phyloP scores from a whole-genome alignment of 139 green algal genomes.

The Axilococcus clingmanii region DNA sequence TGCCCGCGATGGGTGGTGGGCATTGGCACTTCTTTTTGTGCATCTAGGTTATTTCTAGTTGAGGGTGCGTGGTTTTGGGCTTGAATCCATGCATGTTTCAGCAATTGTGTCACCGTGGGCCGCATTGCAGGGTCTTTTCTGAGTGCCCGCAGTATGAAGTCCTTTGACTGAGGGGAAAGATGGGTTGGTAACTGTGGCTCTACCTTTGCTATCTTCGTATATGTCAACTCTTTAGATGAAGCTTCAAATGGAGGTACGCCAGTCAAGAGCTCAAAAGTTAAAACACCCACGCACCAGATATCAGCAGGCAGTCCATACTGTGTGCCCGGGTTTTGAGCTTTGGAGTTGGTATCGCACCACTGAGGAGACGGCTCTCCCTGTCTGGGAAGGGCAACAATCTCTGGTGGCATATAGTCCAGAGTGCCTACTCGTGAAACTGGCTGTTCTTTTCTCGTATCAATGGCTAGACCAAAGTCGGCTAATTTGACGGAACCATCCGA shows the following conservation, averaged over 20 bases:
- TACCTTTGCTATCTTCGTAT: conserved; percentile 22
- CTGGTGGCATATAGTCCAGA: conserved; percentile 28
- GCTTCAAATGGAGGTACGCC: conserved; percentile 41
- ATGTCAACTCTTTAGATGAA: conserved; percentile 25
- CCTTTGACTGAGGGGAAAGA: conserved; percentile 9
- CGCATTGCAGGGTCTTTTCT: conserved; percentile 21
- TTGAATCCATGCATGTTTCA: too few relatives aligned
- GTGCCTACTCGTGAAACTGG: conserved; percentile 48
- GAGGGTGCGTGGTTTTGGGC: too few relatives aligned
- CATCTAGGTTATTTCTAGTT: too few relatives aligned
- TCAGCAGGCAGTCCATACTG: conserved; percentile 59
- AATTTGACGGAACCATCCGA: conserved; percentile 9
- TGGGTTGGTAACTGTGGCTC: conserved; percentile 22
- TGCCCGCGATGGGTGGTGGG: too few relatives aligned
- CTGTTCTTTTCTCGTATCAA: conserved; percentile 35
- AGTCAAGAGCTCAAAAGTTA: conserved; percentile 44
- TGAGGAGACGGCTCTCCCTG: not conserved
- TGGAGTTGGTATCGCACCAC: not conserved
- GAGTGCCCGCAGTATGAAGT: conserved; percentile 33
- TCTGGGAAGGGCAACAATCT: conserved; percentile 21
- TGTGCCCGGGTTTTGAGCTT: not conserved
- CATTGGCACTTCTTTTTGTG: too few relatives aligned
- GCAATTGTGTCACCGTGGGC: too few relatives aligned
- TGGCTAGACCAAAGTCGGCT: conserved; percentile 63
- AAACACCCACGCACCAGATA: conserved; percentile 64